A percentile compares a stretch with the other conserved stretches of the same genome.
Conservation (phyloP, 805 yeast genomes). For the Myxozyma sirexii region DNA sequence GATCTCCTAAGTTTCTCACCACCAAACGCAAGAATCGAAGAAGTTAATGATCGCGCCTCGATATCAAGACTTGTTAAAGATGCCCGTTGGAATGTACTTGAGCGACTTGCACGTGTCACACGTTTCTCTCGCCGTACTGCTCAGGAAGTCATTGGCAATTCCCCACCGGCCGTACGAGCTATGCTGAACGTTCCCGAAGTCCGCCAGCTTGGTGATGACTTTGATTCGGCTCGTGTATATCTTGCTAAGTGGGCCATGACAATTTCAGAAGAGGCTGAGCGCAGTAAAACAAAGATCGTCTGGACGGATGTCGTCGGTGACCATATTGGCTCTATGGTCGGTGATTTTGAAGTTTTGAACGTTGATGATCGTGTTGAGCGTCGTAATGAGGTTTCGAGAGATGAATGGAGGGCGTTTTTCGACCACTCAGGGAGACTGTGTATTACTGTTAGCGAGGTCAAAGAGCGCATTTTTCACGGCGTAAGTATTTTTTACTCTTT, state of each 20-base stretch:
- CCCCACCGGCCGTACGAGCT: constrained; percentile 60
- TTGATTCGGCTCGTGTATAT: constrained; percentile 88
- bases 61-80: constrained; percentile 58
- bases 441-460: constrained; percentile 76
- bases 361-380: constrained; percentile 64
- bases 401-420: constrained; percentile 85
- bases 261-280: constrained; percentile 87
- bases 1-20: constrained; percentile 66
- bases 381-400: constrained; percentile 62
- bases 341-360: constrained; percentile 48
- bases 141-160: constrained; percentile 58
- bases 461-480: constrained; percentile 86
- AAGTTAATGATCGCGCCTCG: constrained; percentile 11
- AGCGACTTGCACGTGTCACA: constrained; percentile 79
- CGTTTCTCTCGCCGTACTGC: constrained; percentile 64
- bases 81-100: constrained; percentile 86
- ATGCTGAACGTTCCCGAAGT: constrained; percentile 79
- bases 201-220: constrained; percentile 77
- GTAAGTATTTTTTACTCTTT: constrained; percentile 9
- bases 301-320: constrained; percentile 44
- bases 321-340: constrained; percentile 40
- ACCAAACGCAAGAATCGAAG: constrained; percentile 43
- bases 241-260: constrained; percentile 96
- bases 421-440: constrained; percentile 72
- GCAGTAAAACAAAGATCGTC: constrained; percentile 46